Conservation (phyloP, 257 asterid species). For the Forsythia suspensa region DNA sequence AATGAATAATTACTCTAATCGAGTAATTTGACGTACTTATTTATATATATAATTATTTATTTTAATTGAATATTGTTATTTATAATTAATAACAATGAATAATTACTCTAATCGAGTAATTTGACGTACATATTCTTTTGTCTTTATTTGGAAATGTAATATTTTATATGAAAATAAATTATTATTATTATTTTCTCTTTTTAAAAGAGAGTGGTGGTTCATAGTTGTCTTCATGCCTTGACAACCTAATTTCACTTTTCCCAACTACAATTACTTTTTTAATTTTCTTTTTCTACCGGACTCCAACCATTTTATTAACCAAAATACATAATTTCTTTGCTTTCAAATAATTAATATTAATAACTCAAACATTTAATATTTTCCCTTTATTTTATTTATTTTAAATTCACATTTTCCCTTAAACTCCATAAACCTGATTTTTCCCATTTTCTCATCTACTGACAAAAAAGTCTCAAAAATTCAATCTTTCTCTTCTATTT, state of each 20-base stretch:
- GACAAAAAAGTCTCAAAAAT: slow-evolving; percentile 16
- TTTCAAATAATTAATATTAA: slow-evolving; percentile 50
- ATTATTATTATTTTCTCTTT: slow-evolving; percentile 9
- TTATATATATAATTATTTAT: too few species aligned
- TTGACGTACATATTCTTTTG: neutral
- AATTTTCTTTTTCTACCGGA: slow-evolving; percentile 53
- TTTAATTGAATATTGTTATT: too few species aligned
- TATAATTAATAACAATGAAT: too few species aligned
- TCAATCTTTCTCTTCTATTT: slow-evolving; percentile 33
- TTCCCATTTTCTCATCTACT: slow-evolving; percentile 37
- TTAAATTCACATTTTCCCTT: slow-evolving; percentile 37
- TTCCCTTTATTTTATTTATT: slow-evolving; percentile 23
- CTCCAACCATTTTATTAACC: slow-evolving; percentile 82
- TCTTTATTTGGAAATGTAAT: slow-evolving; percentile 38
- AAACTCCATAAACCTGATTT: slow-evolving; percentile 33
- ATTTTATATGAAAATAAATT: neutral
- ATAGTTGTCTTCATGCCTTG: slow-evolving; percentile 56
- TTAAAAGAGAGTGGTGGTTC: slow-evolving; percentile 35
- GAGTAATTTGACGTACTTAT: too few species aligned
- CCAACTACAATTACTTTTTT: slow-evolving; percentile 59
- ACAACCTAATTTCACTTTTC: slow-evolving; percentile 85
- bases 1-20: too few species aligned
- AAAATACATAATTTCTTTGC: slow-evolving; percentile 68
- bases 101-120: too few species aligned
- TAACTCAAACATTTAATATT: slow-evolving; percentile 40